phyloP scores from a whole-genome alignment of 2,329 filamentous ascomycete genomes.

The Lecanicillium sp. region DNA sequence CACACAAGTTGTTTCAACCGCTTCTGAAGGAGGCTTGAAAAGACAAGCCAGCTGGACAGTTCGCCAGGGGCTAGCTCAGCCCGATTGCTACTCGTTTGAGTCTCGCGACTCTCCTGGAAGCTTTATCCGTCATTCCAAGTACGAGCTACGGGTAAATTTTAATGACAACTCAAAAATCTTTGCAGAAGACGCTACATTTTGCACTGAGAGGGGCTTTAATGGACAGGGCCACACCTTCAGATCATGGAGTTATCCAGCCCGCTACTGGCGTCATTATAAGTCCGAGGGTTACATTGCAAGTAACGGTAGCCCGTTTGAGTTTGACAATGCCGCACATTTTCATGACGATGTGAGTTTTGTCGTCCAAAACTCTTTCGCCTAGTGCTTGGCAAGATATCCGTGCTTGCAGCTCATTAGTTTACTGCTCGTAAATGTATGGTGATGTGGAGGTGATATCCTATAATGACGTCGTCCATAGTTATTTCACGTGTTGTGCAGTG shows the following conservation, averaged over 20 bases:
- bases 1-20: conserved; percentile 46
- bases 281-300: conserved; percentile 20
- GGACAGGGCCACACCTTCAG: conserved; percentile 44
- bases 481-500: too few species aligned
- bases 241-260: conserved; percentile 53
- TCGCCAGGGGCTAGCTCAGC: conserved; percentile 46
- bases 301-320: conserved; percentile 41
- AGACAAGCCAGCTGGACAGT: conserved; percentile 46
- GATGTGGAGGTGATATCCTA: too few species aligned
- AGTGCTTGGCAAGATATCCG: too few species aligned
- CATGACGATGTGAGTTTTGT: conserved; percentile 48
- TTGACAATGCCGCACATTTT: conserved; percentile 40
- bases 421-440: too few species aligned
- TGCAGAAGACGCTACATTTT: conserved; percentile 56
- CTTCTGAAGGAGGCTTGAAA: conserved; percentile 40
- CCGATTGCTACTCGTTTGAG: conserved; percentile 54
- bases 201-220: conserved; percentile 42
- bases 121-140: conserved; percentile 50
- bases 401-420: too few species aligned
- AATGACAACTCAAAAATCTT: conserved; percentile 50
- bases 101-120: conserved; percentile 49
- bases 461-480: too few species aligned
- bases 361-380: conserved; percentile 15
- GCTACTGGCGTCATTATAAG: conserved; percentile 48
- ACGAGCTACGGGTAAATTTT: conserved; percentile 38